These are phyloP conservation scores for Ochetophila trinervis DNA, from an alignment of 306 rosid species.

Conservation along the genomic window DNA sequence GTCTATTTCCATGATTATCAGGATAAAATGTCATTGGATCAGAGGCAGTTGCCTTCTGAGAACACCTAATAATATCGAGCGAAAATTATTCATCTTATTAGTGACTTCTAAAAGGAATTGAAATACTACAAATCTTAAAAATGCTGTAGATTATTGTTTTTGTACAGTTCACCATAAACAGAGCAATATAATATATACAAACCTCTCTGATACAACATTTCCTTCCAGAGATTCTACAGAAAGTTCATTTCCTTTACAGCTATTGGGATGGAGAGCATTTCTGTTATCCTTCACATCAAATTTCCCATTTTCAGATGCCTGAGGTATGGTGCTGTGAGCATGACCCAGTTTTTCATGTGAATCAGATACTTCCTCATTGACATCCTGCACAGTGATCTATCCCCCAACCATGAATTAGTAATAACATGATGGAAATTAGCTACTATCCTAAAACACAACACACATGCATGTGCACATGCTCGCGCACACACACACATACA, in stretches of 20 bases:
- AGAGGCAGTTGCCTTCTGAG: slow-evolving; percentile 15
- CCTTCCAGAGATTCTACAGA: slow-evolving; percentile 40
- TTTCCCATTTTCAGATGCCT: slow-evolving; percentile 35
- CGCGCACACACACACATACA: no score
- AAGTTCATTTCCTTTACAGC: slow-evolving; percentile 26
- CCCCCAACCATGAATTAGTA: slow-evolving; percentile 34
- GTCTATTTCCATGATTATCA: slow-evolving; percentile 29
- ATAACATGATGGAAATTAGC: slow-evolving; percentile 2
- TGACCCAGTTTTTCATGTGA: slow-evolving; percentile 23
- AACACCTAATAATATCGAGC: slow-evolving; percentile 26
- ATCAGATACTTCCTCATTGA: slow-evolving; percentile 38
- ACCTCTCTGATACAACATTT: slow-evolving; percentile 26
- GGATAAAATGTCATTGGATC: slow-evolving; percentile 20
- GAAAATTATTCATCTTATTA: slow-evolving; percentile 10
- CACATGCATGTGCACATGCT: no score
- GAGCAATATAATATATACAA: neutral
- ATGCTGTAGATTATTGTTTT: neutral
- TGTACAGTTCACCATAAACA: neutral
- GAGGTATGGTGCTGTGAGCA: slow-evolving; percentile 22
- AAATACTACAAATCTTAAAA: neutral
- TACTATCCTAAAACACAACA: no score
- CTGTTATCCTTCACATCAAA: slow-evolving; percentile 24
- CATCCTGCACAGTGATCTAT: slow-evolving; percentile 55
- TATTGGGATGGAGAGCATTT: slow-evolving; percentile 22
- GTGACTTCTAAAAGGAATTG: neutral